These are phyloP conservation scores for Coemansia pectinata DNA, from an alignment of 192 early-diverging fungal genomes.

Conservation along the genomic window DNA sequence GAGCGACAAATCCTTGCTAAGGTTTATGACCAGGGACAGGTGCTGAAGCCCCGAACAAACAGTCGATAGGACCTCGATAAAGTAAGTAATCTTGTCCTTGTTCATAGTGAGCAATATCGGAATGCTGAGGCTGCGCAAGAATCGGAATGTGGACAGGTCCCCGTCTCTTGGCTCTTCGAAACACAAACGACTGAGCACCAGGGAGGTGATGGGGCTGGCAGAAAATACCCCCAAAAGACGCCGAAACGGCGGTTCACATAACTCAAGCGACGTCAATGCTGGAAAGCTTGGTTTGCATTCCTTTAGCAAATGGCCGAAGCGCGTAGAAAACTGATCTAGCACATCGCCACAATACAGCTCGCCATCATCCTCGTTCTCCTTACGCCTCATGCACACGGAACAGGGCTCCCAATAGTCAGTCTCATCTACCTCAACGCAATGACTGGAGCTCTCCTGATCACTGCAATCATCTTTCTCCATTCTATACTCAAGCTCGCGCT, in stretches of 20 bases:
- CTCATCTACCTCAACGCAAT: not conserved
- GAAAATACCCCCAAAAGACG: constrained; percentile 1
- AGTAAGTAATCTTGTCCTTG: not conserved
- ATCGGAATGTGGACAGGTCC: no score
- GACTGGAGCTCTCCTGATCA: not conserved
- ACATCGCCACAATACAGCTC: not conserved
- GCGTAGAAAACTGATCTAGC: not conserved
- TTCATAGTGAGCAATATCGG: not conserved
- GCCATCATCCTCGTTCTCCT: not conserved
- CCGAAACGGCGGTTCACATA: not conserved
- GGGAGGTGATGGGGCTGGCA: not conserved
- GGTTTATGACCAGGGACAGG: not conserved
- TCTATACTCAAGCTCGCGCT: not conserved
- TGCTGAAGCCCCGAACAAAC: not conserved
- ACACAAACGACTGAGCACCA: not conserved
- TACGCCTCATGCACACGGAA: not conserved
- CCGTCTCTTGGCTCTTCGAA: no score
- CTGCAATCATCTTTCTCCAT: not conserved
- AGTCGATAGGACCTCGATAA: not conserved
- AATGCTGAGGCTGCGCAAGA: not conserved
- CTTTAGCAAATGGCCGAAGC: not conserved
- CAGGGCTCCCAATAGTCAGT: not conserved
- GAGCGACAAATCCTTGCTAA: not conserved
- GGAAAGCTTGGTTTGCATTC: constrained; percentile 9
- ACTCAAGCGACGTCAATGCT: not conserved